These are phyloP conservation scores for Nannochloris sp. DNA, from an alignment of 139 green algal genomes.

Conservation along the genomic window DNA sequence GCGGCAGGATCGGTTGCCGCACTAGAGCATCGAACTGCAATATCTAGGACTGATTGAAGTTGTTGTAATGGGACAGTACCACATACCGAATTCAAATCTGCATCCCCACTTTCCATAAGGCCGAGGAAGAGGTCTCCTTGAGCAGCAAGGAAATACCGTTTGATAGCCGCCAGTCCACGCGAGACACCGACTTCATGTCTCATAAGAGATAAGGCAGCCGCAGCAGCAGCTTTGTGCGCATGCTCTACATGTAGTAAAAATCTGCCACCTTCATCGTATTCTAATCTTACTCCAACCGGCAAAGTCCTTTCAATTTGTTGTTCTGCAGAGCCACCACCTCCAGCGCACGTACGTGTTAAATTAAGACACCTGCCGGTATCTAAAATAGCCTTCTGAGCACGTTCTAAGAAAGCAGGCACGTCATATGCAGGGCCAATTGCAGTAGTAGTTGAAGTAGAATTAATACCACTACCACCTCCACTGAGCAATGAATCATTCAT, in stretches of 20 bases:
- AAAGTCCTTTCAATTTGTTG: conserved; percentile 30
- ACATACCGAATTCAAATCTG: conserved; percentile 57
- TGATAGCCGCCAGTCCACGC: conserved; percentile 60
- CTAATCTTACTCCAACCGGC: conserved; percentile 26
- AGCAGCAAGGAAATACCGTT: conserved; percentile 89
- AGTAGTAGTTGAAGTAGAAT: no score
- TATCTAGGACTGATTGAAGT: conserved; percentile 79
- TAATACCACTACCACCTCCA: no score
- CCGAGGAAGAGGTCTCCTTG: conserved; percentile 78
- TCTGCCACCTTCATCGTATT: conserved; percentile 40
- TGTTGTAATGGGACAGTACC: conserved; percentile 50
- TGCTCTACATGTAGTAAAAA: conserved; percentile 32
- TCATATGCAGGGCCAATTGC: conserved; percentile 18
- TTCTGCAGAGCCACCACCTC: no score
- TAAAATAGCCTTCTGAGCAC: conserved; percentile 37
- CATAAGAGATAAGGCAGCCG: conserved; percentile 59
- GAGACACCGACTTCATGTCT: conserved; percentile 32
- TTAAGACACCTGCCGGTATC: conserved; percentile 88
- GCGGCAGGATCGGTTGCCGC: conserved; percentile 47
- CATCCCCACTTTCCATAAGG: conserved; percentile 68
- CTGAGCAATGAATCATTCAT: no score
- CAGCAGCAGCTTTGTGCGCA: conserved; percentile 38
- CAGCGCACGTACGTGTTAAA: conserved; percentile 67
- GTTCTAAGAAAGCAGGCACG: conserved; percentile 65
- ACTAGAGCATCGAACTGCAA: conserved; percentile 46